Evolutionary conservation across 345 rosid genomes (phyloP), one percentile per base, ranked within the genome.

Genomic region (Citrus australasica): DNA sequence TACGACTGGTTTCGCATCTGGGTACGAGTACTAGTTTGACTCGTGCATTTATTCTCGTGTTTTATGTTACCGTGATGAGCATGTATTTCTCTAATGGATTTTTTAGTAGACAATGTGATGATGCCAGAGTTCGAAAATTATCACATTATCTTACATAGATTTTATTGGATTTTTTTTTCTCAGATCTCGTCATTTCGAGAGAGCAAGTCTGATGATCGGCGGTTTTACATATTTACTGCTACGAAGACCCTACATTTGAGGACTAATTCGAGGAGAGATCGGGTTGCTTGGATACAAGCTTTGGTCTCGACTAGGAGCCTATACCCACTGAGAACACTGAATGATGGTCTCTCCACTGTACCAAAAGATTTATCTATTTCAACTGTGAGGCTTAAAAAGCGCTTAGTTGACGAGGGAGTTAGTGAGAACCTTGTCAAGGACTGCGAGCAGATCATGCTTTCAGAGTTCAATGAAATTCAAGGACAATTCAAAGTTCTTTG

Each of bases 171-270:
- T 81, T 89, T 62, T 62, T 69, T 83, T 67, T 78, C 66, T 82
- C 95, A 96, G 99, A 89, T 94, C 73, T 94, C 98, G 1, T 96
- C 99, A 56, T 96, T 94, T 85, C 87, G 99, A 56, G 99, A 94
- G 87, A 96, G 99, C 93, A 96, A 89, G 83, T 94, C 98, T 6
- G 99, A 96, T 75, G 94, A 92, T 76, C 80, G 91, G 87, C 87
- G 90, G 79, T 95, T 95, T 79, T 95, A 95, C 86, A 91, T 96
- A 81, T 92, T 96, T 76, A 96, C 98, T 77, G 98, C 98, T 33
- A 94, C 98, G 22, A 96, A 96, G 87, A 96, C 99, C 16, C 95
- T 96, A 84, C 99, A 96, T 86, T 73, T 96, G 73, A 89, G 99
- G 83, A 92, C 98, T 76, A 92, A 88, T 81, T 91, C 98, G 21